Evolutionary conservation across 306 rosid species (phyloP), one percentile per base, ranked within the genome.

Genomic region (Quercus bicolor): DNA sequence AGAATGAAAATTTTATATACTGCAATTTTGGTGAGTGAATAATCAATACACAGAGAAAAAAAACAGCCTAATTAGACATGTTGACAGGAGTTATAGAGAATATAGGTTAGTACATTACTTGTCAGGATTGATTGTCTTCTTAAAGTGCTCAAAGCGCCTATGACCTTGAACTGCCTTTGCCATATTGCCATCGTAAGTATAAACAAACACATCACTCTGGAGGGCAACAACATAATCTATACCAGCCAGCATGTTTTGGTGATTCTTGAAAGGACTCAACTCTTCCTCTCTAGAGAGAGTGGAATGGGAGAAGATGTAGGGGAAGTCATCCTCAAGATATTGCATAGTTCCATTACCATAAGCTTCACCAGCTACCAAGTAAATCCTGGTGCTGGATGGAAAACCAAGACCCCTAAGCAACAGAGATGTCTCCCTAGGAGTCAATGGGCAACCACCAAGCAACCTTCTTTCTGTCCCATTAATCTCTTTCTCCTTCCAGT

Each of bases 121-220:
- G 97, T 95, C 96, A n/a, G 98, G 99, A 89, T 51, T 93, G 79
- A 95, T 88, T 73, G 99, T 90, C 90, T 91, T 93, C 91, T 89
- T 93, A 62, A 95, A 95, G 88, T 93, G 85, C 85, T 95, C 96
- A 54, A 89, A 95, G 81, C 96, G 97, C 79, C 99, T 86, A 78
- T 95, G 99, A 80, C 99, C 99, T 89, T 91, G 98, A 73, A 95
- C 97, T 34, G 99, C 99, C 90, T 95, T 95, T n/a, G 99, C 99
- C 99, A 95, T 91, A 80, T 95, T 95, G 76, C 99, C 98, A 75
- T 95, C 99, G 3, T 91, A 93, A 23, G 99, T 95, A 86, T 91
- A 90, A 26, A 93, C 80, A 86, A 95, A 95, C 24, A 85, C 97
- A 21, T 86, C 89, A 70, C 99, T 93, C 81, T 91, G 87, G 53